phyloP scores from a whole-genome alignment of 805 yeast species.

The Lipomyces spencermartinsiae region DNA sequence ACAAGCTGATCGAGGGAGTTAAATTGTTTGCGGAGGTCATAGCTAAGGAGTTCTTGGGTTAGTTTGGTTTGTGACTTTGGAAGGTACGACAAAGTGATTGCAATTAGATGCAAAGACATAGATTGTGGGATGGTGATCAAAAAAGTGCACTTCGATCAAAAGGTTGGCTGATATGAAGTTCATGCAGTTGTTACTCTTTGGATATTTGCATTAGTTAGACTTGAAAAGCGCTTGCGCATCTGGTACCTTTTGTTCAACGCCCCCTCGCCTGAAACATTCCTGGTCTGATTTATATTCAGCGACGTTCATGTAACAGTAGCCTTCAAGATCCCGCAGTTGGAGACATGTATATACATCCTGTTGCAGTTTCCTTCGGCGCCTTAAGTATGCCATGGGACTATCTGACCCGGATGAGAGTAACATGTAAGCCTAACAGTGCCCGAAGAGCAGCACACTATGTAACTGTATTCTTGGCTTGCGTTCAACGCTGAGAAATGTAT shows the following conservation, averaged over 20 bases:
- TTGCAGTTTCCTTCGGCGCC: too few species aligned
- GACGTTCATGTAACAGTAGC: too few species aligned
- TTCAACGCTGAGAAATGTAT: too few species aligned
- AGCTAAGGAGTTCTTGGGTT: conserved; percentile 40
- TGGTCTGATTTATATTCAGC: too few species aligned
- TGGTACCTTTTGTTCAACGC: too few species aligned
- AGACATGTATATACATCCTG: too few species aligned
- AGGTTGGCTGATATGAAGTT: not conserved
- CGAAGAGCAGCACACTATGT: too few species aligned
- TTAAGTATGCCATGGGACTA: too few species aligned
- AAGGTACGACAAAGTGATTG: not conserved
- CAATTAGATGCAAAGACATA: not conserved
- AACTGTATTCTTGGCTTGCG: too few species aligned
- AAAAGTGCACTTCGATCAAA: not conserved
- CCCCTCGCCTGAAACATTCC: too few species aligned
- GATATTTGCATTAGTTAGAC: conserved; percentile 1
- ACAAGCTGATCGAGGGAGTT: conserved; percentile 46
- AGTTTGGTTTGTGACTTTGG: not conserved
- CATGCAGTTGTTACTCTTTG: not conserved
- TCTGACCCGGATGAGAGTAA: not conserved
- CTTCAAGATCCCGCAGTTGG: too few species aligned
- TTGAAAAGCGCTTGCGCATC: not conserved
- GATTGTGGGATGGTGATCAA: not conserved
- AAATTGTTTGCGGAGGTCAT: conserved; percentile 47
- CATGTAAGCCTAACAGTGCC: too few species aligned